Conservation (phyloP, 1,284 basidiomycete species). For the Trametes hirsuta region DNA sequence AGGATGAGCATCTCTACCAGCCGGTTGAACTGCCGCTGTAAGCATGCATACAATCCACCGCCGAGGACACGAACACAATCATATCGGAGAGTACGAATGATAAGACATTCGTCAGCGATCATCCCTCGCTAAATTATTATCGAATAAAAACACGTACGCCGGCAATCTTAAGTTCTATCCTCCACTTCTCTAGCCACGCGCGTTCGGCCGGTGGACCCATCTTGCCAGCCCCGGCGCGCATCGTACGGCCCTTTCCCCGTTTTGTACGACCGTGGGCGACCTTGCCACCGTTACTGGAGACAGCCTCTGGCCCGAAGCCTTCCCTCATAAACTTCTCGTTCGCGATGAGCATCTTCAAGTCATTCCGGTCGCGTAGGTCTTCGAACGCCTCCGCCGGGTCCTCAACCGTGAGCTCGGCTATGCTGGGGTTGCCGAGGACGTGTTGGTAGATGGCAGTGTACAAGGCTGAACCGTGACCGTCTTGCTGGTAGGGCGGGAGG, state of each 20-base stretch:
- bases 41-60: conserved; percentile 15
- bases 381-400: conserved; percentile 97
- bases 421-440: conserved; percentile 63
- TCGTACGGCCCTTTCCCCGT: conserved; percentile 48
- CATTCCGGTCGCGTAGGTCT: conserved; percentile 91
- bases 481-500: conserved; percentile 87
- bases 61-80: background rate
- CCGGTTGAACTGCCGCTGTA: conserved; percentile 89
- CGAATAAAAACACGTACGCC: conserved; percentile 53
- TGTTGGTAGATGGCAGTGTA: conserved; percentile 88
- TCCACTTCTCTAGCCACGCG: conserved; percentile 80
- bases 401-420: conserved; percentile 94
- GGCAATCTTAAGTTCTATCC: conserved; percentile 88
- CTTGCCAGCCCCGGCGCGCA: conserved; percentile 66
- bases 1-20: conserved; percentile 92
- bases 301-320: conserved; percentile 53
- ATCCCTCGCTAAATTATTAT: background rate
- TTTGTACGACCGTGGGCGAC: conserved; percentile 54
- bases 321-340: conserved; percentile 69
- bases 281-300: conserved; percentile 49
- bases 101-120: conserved; percentile 3
- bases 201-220: conserved; percentile 79
- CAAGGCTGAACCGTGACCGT: conserved; percentile 89
- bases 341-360: conserved; percentile 80
- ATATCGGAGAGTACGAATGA: background rate